Evolutionary conservation across 208 protist species (phyloP).

Genomic region (Novymonas esmeraldas): DNA sequence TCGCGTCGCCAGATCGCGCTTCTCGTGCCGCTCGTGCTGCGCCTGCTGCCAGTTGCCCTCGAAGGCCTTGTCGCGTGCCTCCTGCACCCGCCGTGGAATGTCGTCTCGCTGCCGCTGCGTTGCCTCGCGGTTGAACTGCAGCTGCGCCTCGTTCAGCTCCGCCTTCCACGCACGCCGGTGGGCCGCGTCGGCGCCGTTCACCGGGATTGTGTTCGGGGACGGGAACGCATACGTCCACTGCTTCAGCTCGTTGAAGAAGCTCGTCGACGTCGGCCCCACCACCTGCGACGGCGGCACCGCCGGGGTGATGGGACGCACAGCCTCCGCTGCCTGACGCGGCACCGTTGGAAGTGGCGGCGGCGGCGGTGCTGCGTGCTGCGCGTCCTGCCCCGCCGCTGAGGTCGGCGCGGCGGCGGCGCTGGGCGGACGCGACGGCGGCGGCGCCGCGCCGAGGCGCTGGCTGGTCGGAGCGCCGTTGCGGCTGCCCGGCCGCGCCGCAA

Average conservation of each 20-base stretch:
- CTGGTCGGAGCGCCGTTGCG: not conserved
- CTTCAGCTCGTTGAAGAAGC: slow-evolving; percentile 52
- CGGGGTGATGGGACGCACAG: slow-evolving; percentile 3
- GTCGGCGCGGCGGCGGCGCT: not conserved
- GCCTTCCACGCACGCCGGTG: slow-evolving; percentile 46
- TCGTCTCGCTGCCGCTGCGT: slow-evolving; percentile 32
- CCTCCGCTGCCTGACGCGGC: not conserved
- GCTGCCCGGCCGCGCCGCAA: slow-evolving; percentile 11
- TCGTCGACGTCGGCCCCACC: slow-evolving; percentile 34
- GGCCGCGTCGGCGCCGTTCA: slow-evolving; percentile 26
- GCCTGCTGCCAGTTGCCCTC: slow-evolving; percentile 24
- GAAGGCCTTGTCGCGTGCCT: slow-evolving; percentile 31
- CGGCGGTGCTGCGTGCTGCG: not conserved
- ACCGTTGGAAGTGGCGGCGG: not conserved
- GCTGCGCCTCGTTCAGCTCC: slow-evolving; percentile 32
- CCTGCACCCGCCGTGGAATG: slow-evolving; percentile 23
- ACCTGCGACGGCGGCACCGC: slow-evolving; percentile 20
- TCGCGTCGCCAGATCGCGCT: slow-evolving; percentile 15
- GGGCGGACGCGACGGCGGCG: not conserved
- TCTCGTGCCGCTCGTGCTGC: slow-evolving; percentile 32
- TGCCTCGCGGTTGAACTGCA: slow-evolving; percentile 32
- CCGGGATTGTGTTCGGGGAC: slow-evolving; percentile 34
- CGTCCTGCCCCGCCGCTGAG: not conserved
- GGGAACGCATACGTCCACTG: slow-evolving; percentile 38
- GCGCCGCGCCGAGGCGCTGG: not conserved